Conservation (phyloP, 164 flowering plant genomes). For the Echeveria elegans region DNA sequence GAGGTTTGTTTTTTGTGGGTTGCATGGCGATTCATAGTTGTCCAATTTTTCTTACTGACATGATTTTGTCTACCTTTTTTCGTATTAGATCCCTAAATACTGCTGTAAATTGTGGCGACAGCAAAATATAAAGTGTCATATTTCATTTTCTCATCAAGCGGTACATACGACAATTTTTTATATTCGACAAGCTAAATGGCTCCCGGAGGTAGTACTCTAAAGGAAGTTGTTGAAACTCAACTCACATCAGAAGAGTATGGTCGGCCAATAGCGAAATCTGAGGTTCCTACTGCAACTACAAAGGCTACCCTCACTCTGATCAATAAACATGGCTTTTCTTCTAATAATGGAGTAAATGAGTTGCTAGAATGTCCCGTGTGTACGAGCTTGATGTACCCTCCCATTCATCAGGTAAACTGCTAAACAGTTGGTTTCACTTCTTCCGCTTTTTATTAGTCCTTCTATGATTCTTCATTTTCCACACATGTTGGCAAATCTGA, state of each 20-base stretch:
- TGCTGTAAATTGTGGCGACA: neutral
- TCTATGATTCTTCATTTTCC: neutral
- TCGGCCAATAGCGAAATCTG: neutral
- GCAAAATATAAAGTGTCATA: neutral
- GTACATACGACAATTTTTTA: neutral
- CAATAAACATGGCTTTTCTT: slow-evolving; percentile 4
- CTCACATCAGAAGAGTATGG: neutral
- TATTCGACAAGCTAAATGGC: neutral
- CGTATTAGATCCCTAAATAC: neutral
- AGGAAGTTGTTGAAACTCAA: slow-evolving; percentile 3
- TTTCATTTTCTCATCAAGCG: neutral
- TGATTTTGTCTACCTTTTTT: neutral
- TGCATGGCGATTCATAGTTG: neutral
- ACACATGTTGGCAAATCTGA: neutral
- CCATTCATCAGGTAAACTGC: neutral
- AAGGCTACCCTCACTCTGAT: neutral
- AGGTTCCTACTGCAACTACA: neutral
- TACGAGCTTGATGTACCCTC: slow-evolving; percentile 3
- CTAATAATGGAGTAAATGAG: slow-evolving; percentile 5
- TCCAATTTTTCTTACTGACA: neutral
- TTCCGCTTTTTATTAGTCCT: neutral
- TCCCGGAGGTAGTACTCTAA: slow-evolving; percentile 1
- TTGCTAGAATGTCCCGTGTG: slow-evolving; percentile 5
- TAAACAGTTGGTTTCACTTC: neutral
- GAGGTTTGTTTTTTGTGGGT: neutral